phyloP scores from a whole-genome alignment of 2,329 filamentous ascomycete genomes.

The Neonectria magnoliae region DNA sequence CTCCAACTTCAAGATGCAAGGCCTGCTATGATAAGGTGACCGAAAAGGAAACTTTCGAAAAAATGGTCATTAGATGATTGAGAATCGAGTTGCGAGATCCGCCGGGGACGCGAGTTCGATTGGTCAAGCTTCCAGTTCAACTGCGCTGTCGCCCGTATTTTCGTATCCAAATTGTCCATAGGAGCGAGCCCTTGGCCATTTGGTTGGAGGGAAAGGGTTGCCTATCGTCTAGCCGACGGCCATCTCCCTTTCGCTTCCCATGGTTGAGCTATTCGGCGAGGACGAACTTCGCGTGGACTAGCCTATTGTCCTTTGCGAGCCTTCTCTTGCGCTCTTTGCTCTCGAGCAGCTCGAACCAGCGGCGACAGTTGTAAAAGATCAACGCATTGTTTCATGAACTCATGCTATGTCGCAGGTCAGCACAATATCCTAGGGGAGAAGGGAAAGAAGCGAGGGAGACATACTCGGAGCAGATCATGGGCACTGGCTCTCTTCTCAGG shows the following conservation, averaged over 20 bases:
- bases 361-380: constrained; percentile 83
- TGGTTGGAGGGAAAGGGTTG: constrained; percentile 9
- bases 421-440: too few relatives aligned
- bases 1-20: constrained; percentile 41
- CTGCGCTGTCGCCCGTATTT: constrained; percentile 23
- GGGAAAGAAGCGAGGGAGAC: constrained; percentile 51
- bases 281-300: constrained; percentile 26
- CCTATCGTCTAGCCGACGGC: constrained; percentile 33
- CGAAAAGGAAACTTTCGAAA: constrained; percentile 36
- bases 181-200: constrained; percentile 4
- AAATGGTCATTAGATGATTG: constrained; percentile 43
- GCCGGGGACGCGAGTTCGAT: constrained; percentile 17
- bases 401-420: constrained; percentile 66
- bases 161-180: constrained; percentile 22
- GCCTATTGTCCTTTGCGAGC: constrained; percentile 67
- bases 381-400: constrained; percentile 81
- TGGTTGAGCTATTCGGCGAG: constrained; percentile 10
- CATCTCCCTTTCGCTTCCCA: constrained; percentile 21
- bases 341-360: constrained; percentile 84
- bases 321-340: constrained; percentile 87
- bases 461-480: constrained; percentile 90
- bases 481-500: constrained; percentile 96
- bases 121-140: constrained; percentile 13
- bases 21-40: constrained; percentile 41
- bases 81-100: constrained; percentile 33